phyloP scores from a whole-genome alignment of 2,329 filamentous ascomycete genomes.

The Neonectria neomacrospora region DNA sequence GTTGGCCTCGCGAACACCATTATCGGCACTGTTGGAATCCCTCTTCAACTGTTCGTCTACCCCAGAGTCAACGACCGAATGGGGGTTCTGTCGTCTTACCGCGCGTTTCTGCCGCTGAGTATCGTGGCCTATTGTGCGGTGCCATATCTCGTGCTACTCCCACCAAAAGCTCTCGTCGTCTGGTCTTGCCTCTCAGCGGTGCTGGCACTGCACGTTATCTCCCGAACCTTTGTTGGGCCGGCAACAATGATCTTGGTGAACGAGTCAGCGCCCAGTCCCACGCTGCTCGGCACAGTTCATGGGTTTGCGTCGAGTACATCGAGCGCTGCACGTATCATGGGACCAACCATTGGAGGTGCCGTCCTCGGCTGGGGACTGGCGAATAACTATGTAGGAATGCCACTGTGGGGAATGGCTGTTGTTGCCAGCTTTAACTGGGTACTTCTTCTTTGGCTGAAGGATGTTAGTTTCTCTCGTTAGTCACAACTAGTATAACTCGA shows the following conservation, averaged over 20 bases:
- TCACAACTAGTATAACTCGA: too few species aligned
- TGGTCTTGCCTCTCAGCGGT: constrained; percentile 35
- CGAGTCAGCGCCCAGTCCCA: constrained; percentile 37
- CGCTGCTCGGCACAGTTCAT: constrained; percentile 39
- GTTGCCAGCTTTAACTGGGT: constrained; percentile 17
- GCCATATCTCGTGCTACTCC: constrained; percentile 37
- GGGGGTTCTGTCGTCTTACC: constrained; percentile 34
- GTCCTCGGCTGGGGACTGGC: constrained; percentile 41
- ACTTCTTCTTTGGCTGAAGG: constrained; percentile 4
- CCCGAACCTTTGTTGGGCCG: constrained; percentile 39
- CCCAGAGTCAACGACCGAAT: constrained; percentile 31
- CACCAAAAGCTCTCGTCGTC: constrained; percentile 24
- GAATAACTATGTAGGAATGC: constrained; percentile 38
- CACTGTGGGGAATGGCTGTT: constrained; percentile 33
- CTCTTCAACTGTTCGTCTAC: constrained; percentile 39
- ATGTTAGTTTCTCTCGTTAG: constrained; percentile 30
- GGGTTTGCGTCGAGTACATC: constrained; percentile 42
- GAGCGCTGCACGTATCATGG: constrained; percentile 39
- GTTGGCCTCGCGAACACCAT: constrained; percentile 41
- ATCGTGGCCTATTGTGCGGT: constrained; percentile 36
- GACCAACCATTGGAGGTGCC: constrained; percentile 35
- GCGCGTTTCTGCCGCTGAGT: constrained; percentile 37
- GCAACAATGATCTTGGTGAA: constrained; percentile 43
- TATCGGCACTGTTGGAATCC: constrained; percentile 39
- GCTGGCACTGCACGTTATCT: constrained; percentile 36